Base-by-base conservation (phyloP, 495 filamentous ascomycete genomes). In the Podospora appendiculata region DNA sequence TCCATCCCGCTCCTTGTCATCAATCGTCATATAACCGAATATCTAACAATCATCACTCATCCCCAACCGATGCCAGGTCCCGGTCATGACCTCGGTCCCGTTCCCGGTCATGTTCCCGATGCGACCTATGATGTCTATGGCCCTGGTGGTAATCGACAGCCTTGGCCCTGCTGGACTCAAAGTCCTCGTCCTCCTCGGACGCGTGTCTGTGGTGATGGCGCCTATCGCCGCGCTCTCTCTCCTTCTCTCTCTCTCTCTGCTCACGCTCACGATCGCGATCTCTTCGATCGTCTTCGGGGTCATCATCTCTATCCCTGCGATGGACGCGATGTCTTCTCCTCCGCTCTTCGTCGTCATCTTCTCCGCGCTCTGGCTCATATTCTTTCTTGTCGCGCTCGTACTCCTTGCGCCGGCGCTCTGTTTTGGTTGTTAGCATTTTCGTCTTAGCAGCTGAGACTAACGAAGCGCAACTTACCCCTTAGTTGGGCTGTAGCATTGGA, bases 401-500 rank as follows among this genome's bases (percentile, higher is more conserved):
- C 39, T 75, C 73, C 32, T 62, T 66, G 35, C 67, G 58, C 32
- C 71, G 65, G 33, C 58, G 60, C 41, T 73, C 70, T 73, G 50
- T 47, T 33, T 46, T 33, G 6, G 40, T 16, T 58, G 60, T 62
- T 43, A 60, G 57, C 54, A 59, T 55, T 6, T 32, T 8, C 16
- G 17, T 51, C 18, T 44, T 39, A 25, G 7, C 33, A n/a, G 25
- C 25, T 5, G 25, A 25, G 25, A 25, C 25, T 2, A 25, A 38
- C 8, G 36, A 33, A 43, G 41, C n/a, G 41, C 16, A 45, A 63
- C 70, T 44, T 73, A 90, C 88, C 86, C 84, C 89, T 77, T 45
- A 94, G 78, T 57, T 85, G 75, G 46, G 83, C 79, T 1, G 89
- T 95, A 32, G 82, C 84, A 42, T 80, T 77, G 11, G 88, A 87